Evolutionary conservation across 2,329 filamentous ascomycete species (phyloP).

Genomic region (Hirsutella rhossiliensis): DNA sequence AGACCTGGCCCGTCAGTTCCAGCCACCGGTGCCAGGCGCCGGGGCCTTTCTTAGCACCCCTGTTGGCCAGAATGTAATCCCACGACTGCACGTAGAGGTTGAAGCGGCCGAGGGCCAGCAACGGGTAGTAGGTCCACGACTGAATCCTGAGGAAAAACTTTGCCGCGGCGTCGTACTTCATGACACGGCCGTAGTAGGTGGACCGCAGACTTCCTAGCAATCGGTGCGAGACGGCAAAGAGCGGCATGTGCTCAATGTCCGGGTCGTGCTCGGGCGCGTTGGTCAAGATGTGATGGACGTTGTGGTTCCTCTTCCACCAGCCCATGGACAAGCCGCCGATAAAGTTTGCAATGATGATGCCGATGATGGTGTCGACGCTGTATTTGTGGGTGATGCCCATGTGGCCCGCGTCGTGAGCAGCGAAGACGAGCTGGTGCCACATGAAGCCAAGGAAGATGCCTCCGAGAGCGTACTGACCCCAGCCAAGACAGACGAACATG

Average conservation of each 20-base stretch:
- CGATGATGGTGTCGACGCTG: constrained; percentile 69
- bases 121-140: constrained; percentile 70
- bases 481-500: constrained; percentile 48
- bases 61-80: constrained; percentile 59
- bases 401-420: constrained; percentile 88
- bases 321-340: constrained; percentile 80
- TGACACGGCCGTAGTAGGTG: constrained; percentile 72
- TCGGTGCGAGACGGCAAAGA: constrained; percentile 77
- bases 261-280: constrained; percentile 94
- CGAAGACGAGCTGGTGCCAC: constrained; percentile 94
- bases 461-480: constrained; percentile 56
- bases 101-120: constrained; percentile 73
- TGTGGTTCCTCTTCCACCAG: constrained; percentile 97
- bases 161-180: constrained; percentile 66
- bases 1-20: constrained; percentile 62
- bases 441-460: constrained; percentile 67
- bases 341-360: constrained; percentile 83
- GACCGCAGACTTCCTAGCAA: constrained; percentile 63
- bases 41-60: constrained; percentile 61
- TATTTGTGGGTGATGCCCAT: constrained; percentile 96
- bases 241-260: constrained; percentile 83
- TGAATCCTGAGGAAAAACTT: constrained; percentile 62
- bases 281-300: constrained; percentile 93
- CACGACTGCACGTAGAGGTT: constrained; percentile 78
- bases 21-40: constrained; percentile 76